Base-by-base conservation (phyloP, 306 rosid genomes). In the Malus orientalis region DNA sequence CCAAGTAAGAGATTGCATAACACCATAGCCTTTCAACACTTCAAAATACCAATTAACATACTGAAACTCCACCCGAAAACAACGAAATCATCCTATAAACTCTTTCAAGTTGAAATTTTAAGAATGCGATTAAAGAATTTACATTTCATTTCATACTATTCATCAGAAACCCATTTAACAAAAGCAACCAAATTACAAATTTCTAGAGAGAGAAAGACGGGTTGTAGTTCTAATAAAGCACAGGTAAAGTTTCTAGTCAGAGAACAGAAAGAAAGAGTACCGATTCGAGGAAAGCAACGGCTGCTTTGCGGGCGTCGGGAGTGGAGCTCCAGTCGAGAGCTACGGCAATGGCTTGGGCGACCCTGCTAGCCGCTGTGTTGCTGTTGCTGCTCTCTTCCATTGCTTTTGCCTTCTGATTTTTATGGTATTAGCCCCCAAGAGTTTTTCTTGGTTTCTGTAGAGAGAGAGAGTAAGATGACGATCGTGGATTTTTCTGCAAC, bases 241-340 rank as follows among this genome's bases (percentile, higher is more conserved):
- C 61, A 70, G 55, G 10, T 22, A n/a, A 42, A 15, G 29, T 42
- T 3, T 33, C 29, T 32, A 49, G 42, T 38, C 42, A 38, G 42
- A 38, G 42, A 38, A 25, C 25, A 25, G 3, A 25, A 2, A 61
- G 45, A 69, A 30, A 59, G 71, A 33, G 44, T 88, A 95, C 99
- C 23, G 96, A 84, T 78, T 95, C 93, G 65, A 95, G 89, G 77
- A 87, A 95, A 75, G 90, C 71, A 55, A 87, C 86, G 38, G 99
- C 99, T 13, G 89, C 83, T 73, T 79, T 87, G 27, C 97, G 92
- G 51, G 92, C 87, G 22, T 88, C 84, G 23, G 97, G 85, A 49
- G 97, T 59, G 59, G 97, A 85, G 69, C 80, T 76, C 97, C 97
- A 95, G 88, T 91, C 93, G 58, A 92, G 90, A 55, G 97, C 89